Conservation (phyloP, 2,329 filamentous ascomycete genomes). For the Fusarium sp. region DNA sequence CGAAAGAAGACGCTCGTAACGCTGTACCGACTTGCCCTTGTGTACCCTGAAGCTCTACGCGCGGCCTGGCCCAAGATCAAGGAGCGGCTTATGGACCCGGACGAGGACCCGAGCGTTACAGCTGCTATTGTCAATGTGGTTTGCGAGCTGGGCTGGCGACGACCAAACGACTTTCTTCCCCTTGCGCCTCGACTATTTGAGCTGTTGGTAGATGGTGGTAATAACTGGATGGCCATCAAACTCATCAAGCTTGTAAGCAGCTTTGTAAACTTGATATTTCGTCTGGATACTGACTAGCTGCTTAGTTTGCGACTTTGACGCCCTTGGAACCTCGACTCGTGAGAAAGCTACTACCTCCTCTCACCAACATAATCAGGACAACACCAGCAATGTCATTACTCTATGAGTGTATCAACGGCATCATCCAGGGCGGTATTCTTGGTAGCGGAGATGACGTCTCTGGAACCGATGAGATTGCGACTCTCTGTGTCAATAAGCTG, state of each 20-base stretch:
- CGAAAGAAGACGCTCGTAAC: constrained; percentile 97
- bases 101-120: constrained; percentile 92
- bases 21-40: constrained; percentile 89
- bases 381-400: constrained; percentile 98
- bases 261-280: neutral
- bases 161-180: constrained; percentile 93
- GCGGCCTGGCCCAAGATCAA: constrained; percentile 98
- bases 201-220: constrained; percentile 88
- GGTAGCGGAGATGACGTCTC: constrained; percentile 82
- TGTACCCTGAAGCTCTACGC: constrained; percentile 94
- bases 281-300: neutral
- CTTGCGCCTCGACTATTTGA: constrained; percentile 93
- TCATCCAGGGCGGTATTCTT: constrained; percentile 95
- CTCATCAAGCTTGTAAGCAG: constrained; percentile 90
- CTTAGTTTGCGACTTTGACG: constrained; percentile 90
- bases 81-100: constrained; percentile 88
- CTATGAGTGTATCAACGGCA: constrained; percentile 98
- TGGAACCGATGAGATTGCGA: constrained; percentile 91
- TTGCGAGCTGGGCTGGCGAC: constrained; percentile 93
- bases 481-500: constrained; percentile 91
- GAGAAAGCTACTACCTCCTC: constrained; percentile 88
- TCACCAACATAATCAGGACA: constrained; percentile 93
- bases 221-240: constrained; percentile 99
- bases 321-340: constrained; percentile 92
- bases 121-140: constrained; percentile 97